Evolutionary conservation across 75 land plant species (phyloP).

Genomic region (Pinus albicaulis): DNA sequence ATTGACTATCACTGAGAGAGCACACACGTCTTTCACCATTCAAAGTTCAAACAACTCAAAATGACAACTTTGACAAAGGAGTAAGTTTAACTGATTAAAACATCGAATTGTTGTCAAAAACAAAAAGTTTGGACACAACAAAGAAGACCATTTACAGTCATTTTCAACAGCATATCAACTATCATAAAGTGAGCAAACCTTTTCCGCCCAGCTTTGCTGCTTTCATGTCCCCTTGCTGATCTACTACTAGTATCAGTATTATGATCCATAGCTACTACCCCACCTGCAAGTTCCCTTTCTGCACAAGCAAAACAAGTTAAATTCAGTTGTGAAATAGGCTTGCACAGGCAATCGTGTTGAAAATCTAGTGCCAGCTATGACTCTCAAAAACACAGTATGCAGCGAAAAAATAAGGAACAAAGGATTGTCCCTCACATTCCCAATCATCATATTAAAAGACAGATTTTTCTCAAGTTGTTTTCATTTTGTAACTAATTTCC

Average conservation of each 20-base stretch:
- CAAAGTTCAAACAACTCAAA: neutral
- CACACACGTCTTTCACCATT: neutral
- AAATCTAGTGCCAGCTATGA: neutral
- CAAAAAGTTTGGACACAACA: neutral
- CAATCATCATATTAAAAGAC: neutral
- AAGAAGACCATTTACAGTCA: neutral
- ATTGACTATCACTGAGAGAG: neutral
- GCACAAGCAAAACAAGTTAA: slow-evolving; percentile 3
- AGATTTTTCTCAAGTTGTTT: neutral
- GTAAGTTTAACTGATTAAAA: neutral
- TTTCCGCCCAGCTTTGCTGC: slow-evolving; percentile 66
- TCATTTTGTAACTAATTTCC: neutral
- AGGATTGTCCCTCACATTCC: neutral
- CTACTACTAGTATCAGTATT: slow-evolving; percentile 27
- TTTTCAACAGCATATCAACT: neutral
- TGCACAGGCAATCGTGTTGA: neutral
- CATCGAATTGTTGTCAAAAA: neutral
- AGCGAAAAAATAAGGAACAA: neutral
- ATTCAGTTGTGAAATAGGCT: neutral
- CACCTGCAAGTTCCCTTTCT: slow-evolving; percentile 57
- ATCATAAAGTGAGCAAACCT: slow-evolving; percentile 44
- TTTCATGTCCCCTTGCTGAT: slow-evolving; percentile 54
- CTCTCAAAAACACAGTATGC: neutral
- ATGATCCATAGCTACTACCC: slow-evolving; percentile 19
- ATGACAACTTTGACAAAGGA: neutral